Evolutionary conservation across 2,329 filamentous ascomycete genomes (phyloP).

Genomic region (Thielaviopsis euricoi): DNA sequence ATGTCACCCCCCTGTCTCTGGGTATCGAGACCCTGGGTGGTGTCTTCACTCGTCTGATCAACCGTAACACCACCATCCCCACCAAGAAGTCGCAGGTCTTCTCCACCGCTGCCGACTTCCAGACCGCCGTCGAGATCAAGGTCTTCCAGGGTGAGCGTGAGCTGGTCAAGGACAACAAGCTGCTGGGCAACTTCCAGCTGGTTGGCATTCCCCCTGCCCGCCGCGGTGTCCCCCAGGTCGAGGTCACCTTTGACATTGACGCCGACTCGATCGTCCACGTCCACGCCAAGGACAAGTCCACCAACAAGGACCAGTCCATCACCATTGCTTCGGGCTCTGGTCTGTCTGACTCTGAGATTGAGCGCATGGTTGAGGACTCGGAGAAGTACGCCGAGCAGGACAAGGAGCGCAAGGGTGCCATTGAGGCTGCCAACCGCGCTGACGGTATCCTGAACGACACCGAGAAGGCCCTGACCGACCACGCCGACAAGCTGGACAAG

Average conservation of each 20-base stretch:
- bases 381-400: constrained; percentile 91
- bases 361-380: constrained; percentile 94
- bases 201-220: constrained; percentile 92
- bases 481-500: constrained; percentile 93
- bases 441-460: constrained; percentile 95
- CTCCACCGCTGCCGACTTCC: constrained; percentile 94
- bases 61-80: constrained; percentile 97
- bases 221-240: constrained; percentile 88
- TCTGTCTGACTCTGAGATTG: constrained; percentile 85
- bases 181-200: constrained; percentile 98
- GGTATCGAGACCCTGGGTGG: constrained; percentile 97
- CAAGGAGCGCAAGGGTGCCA: constrained; percentile 90
- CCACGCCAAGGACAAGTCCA: constrained; percentile 97
- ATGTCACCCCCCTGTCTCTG: constrained; percentile 88
- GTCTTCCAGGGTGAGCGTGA: constrained; percentile 99
- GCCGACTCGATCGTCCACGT: constrained; percentile 97
- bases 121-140: constrained; percentile 98
- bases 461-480: constrained; percentile 95
- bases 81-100: constrained; percentile 99
- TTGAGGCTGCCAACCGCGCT: constrained; percentile 93
- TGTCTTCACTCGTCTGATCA: constrained; percentile 96
- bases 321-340: constrained; percentile 96
- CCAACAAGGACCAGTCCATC: constrained; percentile 98
- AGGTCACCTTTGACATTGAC: constrained; percentile 98
- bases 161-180: constrained; percentile 96